These are phyloP conservation scores for Fraxinus baroniana DNA, from an alignment of 305 asterid species.

Conservation along the genomic window DNA sequence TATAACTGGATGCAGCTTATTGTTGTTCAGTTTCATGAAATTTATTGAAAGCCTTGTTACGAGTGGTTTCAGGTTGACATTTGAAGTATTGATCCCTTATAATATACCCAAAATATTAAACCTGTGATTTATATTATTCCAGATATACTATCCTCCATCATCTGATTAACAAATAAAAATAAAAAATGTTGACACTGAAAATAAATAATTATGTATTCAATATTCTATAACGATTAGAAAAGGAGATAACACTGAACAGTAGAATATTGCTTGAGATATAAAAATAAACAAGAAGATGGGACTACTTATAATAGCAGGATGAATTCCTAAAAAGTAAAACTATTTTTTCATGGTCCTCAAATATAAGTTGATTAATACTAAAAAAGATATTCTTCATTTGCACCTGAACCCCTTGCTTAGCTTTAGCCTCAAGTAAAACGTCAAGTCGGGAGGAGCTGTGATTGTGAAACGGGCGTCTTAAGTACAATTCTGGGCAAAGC, in stretches of 20 bases:
- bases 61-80: neutral
- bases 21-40: conserved; percentile 11
- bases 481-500: conserved; percentile 94
- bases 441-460: conserved; percentile 78
- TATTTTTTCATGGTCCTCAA: conserved; percentile 1
- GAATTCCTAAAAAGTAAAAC: neutral
- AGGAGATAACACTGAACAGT: neutral
- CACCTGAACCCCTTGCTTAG: conserved; percentile 95
- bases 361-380: neutral
- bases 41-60: neutral
- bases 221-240: neutral
- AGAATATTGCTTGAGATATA: conserved; percentile 13
- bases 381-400: neutral
- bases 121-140: neutral
- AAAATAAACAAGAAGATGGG: conserved; percentile 10
- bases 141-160: neutral
- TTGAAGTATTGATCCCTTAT: neutral
- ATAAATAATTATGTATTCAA: neutral
- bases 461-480: conserved; percentile 75
- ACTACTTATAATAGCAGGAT: neutral
- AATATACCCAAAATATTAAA: neutral
- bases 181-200: neutral
- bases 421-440: conserved; percentile 77
- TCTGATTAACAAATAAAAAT: neutral
- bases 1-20: conserved; percentile 10